Base-by-base conservation (phyloP, 257 asterid genomes). In the Apocynum venetum region DNA sequence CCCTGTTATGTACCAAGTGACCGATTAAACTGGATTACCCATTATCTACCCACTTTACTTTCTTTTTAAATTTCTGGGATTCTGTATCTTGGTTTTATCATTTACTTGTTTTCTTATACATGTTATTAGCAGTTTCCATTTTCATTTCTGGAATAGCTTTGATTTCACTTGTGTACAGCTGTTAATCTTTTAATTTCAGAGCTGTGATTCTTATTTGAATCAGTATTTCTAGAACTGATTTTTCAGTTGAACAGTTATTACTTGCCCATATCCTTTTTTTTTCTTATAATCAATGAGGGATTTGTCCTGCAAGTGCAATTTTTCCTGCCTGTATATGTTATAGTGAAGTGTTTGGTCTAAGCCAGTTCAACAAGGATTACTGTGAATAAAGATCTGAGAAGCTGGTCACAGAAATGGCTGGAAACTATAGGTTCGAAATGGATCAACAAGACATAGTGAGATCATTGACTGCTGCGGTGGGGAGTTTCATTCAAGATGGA, bases 401-500 rank as follows among this genome's bases (percentile, higher is more conserved):
- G 53, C n/a, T 68, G 61, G 38, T 17, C 7, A n/a, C 9, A 46
- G 51, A 66, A 52, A 85, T 90, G 91, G 80, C 78, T 68, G 88
- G 91, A 68, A 82, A 84, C 71, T 85, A 86, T 49, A 80, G 89
- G 79, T 85, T 83, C 46, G 89, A 86, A 80, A 85, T 89, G 94
- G 97, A 92, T 64, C 89, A 88, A n/a, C 80, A 84, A 17, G 93
- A 88, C 31, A 80, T 86, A 79, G 91, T 83, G 61, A 81, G 85
- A 77, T 87, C 91, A 63, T 85, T 92, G 76, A 81, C 78, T 47
- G 72, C 89, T 14, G 73, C 88, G 0, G 81, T 87, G 0, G 92
- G 90, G 6, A 87, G 92, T 76, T 88, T 91, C 76, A 80, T 92
- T 79, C 92, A 91, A 78, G 95, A 88, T 38, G 86, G 88, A 59